phyloP scores from a whole-genome alignment of 805 yeast genomes.

The Hanseniaspora guilliermondii region DNA sequence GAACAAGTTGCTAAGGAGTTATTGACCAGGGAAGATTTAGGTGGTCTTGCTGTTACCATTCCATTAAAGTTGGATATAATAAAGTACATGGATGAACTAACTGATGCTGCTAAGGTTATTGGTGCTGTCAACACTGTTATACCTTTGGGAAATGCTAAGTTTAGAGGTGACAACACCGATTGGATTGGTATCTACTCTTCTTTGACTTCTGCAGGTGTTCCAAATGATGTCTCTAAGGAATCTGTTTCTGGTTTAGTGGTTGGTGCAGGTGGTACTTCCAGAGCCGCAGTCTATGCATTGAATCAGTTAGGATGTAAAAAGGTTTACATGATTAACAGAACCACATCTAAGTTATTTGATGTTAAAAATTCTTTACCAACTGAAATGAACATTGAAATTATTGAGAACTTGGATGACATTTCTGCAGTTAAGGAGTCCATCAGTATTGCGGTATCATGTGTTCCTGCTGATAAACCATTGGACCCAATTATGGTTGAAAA shows the following conservation, averaged over 20 bases:
- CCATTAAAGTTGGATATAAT: constrained; percentile 80
- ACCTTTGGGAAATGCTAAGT: constrained; percentile 37
- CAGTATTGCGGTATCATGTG: constrained; percentile 59
- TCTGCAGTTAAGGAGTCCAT: constrained; percentile 32
- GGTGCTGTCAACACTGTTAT: constrained; percentile 90
- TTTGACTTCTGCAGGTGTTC: constrained; percentile 50
- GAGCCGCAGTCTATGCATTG: constrained; percentile 87
- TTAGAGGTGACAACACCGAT: constrained; percentile 85
- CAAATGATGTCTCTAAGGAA: constrained; percentile 29
- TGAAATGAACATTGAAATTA: constrained; percentile 44
- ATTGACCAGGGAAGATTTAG: constrained; percentile 43
- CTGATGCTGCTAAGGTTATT: constrained; percentile 65
- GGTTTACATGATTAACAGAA: constrained; percentile 74
- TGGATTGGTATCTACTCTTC: constrained; percentile 80
- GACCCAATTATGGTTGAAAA: constrained; percentile 39
- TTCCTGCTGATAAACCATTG: constrained; percentile 70
- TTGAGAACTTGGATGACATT: constrained; percentile 40
- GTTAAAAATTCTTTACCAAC: constrained; percentile 51
- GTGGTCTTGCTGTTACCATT: constrained; percentile 92
- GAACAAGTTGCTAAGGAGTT: constrained; percentile 42
- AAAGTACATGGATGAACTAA: constrained; percentile 48
- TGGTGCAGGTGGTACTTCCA: constrained; percentile 96
- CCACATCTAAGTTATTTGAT: constrained; percentile 48
- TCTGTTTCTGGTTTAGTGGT: constrained; percentile 54
- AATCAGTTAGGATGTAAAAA: constrained; percentile 61